Percentiles rank a stretch among this genome's conserved stretches.
Conservation (phyloP, 371 early-diverging fungal genomes). For the Mucor saturninus region DNA sequence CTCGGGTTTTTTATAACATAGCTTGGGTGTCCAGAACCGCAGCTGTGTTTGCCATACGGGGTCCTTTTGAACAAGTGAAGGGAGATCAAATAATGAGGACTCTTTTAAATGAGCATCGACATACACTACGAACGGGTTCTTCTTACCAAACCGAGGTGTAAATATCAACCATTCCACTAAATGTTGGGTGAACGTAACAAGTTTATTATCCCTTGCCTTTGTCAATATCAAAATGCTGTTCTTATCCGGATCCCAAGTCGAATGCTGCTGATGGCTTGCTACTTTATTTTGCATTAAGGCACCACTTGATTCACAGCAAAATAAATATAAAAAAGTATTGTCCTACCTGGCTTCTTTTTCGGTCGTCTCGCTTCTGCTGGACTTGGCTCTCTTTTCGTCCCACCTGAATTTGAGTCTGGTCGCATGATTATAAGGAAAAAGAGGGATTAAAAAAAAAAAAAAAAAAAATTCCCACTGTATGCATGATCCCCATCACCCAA, state of each 20-base stretch:
- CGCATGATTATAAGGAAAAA: no score
- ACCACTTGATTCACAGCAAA: background rate
- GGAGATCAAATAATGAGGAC: conserved; percentile 58
- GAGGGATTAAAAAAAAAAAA: no score
- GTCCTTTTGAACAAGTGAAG: conserved; percentile 45
- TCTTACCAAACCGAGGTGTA: conserved; percentile 48
- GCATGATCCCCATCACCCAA: no score
- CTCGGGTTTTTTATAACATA: conserved; percentile 70
- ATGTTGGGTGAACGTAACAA: conserved; percentile 76
- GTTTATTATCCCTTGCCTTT: conserved; percentile 77
- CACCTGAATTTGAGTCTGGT: no score
- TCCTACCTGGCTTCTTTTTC: background rate
- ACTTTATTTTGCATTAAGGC: no score
- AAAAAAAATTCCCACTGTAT: no score
- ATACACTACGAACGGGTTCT: conserved; percentile 68
- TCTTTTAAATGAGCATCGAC: conserved; percentile 67
- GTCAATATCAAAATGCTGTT: conserved; percentile 80
- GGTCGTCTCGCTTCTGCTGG: no score
- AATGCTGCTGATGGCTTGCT: no score
- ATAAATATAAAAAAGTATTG: background rate
- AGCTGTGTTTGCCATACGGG: conserved; percentile 52
- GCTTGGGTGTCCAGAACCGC: conserved; percentile 78
- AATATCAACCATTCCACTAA: conserved; percentile 79
- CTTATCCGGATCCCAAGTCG: conserved; percentile 49
- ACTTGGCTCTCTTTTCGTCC: no score